phyloP scores from a whole-genome alignment of 2,329 filamentous ascomycete genomes.

The Cercospora nicotianae region DNA sequence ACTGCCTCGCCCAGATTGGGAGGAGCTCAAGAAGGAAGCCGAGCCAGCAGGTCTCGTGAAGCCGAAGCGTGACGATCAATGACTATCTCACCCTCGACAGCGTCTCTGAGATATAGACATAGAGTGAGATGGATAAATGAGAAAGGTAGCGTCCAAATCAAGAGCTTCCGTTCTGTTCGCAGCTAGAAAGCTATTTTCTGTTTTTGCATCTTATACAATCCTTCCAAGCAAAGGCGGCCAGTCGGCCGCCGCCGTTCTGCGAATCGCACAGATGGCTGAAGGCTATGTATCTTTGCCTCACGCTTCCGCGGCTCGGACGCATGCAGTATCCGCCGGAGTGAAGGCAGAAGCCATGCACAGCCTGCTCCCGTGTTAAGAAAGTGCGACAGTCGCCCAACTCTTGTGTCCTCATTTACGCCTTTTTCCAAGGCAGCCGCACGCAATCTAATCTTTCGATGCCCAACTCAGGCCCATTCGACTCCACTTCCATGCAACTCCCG shows the following conservation, averaged over 20 bases:
- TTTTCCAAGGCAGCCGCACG: background rate
- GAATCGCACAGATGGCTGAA: background rate
- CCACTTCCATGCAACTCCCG: background rate
- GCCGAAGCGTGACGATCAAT: slow-evolving; percentile 47
- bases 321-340: background rate
- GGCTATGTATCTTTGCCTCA: background rate
- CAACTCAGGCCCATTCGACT: background rate
- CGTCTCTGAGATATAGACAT: background rate
- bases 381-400: background rate
- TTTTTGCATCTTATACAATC: background rate
- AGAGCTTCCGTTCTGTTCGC: slow-evolving; percentile 1
- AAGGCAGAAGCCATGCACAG: background rate
- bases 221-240: background rate
- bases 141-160: slow-evolving; percentile 2
- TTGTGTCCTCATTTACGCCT: background rate
- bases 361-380: background rate
- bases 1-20: slow-evolving; percentile 60
- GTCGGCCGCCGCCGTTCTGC: slow-evolving; percentile 1
- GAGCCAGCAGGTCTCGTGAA: slow-evolving; percentile 55
- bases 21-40: slow-evolving; percentile 54
- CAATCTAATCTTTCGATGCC: background rate
- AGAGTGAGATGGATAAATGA: background rate
- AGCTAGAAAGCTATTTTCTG: background rate
- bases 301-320: background rate
- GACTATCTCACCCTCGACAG: slow-evolving; percentile 3